These are phyloP conservation scores for Metarhizium sp. DNA, from an alignment of 2,329 filamentous ascomycete species.

Conservation along the genomic window DNA sequence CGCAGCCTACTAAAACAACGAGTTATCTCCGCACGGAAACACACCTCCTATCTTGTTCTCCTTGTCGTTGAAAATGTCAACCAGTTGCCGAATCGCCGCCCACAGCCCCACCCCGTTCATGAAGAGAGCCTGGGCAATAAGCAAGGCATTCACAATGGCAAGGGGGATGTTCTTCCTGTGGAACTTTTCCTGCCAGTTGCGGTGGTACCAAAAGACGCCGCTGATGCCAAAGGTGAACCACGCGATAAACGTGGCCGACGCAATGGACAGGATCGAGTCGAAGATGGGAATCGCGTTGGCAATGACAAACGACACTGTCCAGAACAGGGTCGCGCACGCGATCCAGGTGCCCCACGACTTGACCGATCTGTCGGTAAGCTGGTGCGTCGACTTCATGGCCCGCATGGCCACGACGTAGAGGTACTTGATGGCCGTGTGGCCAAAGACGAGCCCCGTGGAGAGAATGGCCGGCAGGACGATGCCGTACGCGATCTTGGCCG, in stretches of 20 bases:
- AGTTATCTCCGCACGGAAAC: slow-evolving; percentile 25
- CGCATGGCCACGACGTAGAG: slow-evolving; percentile 24
- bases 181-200: slow-evolving; percentile 22
- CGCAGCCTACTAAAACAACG: slow-evolving; percentile 16
- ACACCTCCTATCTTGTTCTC: slow-evolving; percentile 18
- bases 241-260: slow-evolving; percentile 25
- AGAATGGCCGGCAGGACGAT: slow-evolving; percentile 21
- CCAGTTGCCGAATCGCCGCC: slow-evolving; percentile 22
- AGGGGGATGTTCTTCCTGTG: slow-evolving; percentile 1
- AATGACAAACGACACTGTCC: slow-evolving; percentile 24
- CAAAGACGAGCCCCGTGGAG: slow-evolving; percentile 20
- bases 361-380: slow-evolving; percentile 22
- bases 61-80: slow-evolving; percentile 19
- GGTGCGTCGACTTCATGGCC: slow-evolving; percentile 19
- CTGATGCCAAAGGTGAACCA: slow-evolving; percentile 29
- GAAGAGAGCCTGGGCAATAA: slow-evolving; percentile 22
- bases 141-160: slow-evolving; percentile 16
- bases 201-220: slow-evolving; percentile 26
- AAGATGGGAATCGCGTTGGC: slow-evolving; percentile 28
- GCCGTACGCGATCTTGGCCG: slow-evolving; percentile 23
- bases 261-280: slow-evolving; percentile 26
- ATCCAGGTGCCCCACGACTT: slow-evolving; percentile 27
- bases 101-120: slow-evolving; percentile 26
- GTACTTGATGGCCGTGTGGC: slow-evolving; percentile 23
- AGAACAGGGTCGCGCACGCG: slow-evolving; percentile 22